Evolutionary conservation across 2,329 filamentous ascomycete species (phyloP).

Genomic region (Furcasterigmium furcatum): DNA sequence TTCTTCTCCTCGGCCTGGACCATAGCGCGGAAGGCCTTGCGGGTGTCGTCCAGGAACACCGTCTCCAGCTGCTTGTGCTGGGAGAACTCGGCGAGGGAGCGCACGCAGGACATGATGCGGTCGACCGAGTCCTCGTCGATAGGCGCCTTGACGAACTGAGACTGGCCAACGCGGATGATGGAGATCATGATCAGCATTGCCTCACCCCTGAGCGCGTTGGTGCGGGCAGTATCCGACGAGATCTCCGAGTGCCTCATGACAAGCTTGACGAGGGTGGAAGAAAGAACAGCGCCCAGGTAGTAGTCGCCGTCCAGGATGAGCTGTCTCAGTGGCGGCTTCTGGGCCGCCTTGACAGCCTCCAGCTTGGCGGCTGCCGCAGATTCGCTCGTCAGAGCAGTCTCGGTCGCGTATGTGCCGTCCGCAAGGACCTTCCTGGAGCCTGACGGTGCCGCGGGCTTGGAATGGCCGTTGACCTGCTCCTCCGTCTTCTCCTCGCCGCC

Average conservation of each 20-base stretch:
- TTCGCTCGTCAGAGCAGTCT: conserved; percentile 91
- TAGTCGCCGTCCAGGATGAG: conserved; percentile 97
- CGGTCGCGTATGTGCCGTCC: conserved; percentile 95
- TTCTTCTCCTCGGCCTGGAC: conserved; percentile 98
- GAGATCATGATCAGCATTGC: conserved; percentile 99
- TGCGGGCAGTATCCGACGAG: conserved; percentile 78
- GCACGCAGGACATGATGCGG: conserved; percentile 95
- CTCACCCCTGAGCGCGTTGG: conserved; percentile 90
- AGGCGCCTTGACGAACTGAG: conserved; percentile 95
- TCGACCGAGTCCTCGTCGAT: conserved; percentile 99
- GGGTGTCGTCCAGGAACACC: conserved; percentile 91
- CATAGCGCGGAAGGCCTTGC: conserved; percentile 95
- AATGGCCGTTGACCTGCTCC: conserved; percentile 74
- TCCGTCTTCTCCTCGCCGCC: conserved; percentile 58
- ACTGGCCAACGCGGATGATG: conserved; percentile 95
- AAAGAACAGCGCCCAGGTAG: conserved; percentile 92
- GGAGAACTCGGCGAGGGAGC: conserved; percentile 85
- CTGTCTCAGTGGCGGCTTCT: conserved; percentile 91
- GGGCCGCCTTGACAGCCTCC: conserved; percentile 93
- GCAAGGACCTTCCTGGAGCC: conserved; percentile 90
- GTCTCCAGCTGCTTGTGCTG: conserved; percentile 87
- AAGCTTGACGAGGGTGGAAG: conserved; percentile 91
- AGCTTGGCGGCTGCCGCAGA: conserved; percentile 86
- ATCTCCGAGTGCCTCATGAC: conserved; percentile 98
- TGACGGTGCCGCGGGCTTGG: conserved; percentile 71